Conservation (phyloP, 352 stramenopile species). For the Phytophthora citricola region DNA sequence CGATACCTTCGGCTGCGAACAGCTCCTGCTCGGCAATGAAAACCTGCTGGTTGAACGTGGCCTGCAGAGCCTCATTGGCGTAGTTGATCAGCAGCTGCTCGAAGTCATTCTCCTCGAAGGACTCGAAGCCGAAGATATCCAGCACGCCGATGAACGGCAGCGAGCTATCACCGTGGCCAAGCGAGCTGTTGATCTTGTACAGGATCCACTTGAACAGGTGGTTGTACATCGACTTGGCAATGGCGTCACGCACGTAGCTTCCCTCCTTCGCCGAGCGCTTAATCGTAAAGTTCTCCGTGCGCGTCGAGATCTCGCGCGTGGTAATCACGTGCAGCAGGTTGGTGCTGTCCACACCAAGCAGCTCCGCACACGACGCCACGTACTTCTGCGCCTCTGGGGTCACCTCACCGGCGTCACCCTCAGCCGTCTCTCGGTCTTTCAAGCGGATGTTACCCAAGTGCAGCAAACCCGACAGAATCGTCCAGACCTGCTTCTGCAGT, state of each 20-base stretch:
- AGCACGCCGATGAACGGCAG: conserved; percentile 93
- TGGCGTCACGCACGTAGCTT: conserved; percentile 89
- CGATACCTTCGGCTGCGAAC: conserved; percentile 82
- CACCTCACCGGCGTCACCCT: conserved; percentile 81
- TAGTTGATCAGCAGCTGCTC: conserved; percentile 93
- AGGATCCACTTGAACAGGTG: conserved; percentile 89
- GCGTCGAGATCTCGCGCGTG: conserved; percentile 79
- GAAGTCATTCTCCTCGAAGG: conserved; percentile 94
- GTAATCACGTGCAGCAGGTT: conserved; percentile 80
- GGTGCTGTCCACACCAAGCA: conserved; percentile 80
- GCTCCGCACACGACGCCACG: conserved; percentile 54
- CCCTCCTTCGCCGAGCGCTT: conserved; percentile 80
- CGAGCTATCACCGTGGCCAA: conserved; percentile 75
- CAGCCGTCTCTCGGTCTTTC: conserved; percentile 79
- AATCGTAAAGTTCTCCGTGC: conserved; percentile 85
- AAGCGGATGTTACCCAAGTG: conserved; percentile 85
- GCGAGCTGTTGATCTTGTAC: conserved; percentile 83
- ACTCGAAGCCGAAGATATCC: conserved; percentile 98
- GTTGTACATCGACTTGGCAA: conserved; percentile 95
- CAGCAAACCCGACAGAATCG: conserved; percentile 74
- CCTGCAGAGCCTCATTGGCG: conserved; percentile 89
- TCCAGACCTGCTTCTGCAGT: conserved; percentile 84
- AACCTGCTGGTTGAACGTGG: conserved; percentile 91
- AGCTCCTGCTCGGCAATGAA: conserved; percentile 89
- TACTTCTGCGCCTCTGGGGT: conserved; percentile 57